phyloP scores from a whole-genome alignment of 345 rosid species.

The Carallia brachiata region DNA sequence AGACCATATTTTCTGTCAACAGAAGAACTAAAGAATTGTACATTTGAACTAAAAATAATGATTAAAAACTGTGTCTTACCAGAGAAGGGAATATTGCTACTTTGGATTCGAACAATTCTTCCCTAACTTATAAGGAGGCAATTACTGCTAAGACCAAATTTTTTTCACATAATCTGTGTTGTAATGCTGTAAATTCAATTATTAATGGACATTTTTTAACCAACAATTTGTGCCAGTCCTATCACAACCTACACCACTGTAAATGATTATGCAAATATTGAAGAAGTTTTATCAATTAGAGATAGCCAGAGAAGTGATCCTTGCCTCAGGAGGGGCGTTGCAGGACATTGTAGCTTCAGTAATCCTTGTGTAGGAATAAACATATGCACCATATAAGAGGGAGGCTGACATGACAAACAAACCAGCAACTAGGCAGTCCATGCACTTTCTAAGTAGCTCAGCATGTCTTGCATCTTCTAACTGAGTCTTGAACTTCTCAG shows the following conservation, averaged over 20 bases:
- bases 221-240: not conserved
- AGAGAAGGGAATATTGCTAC: too few relatives aligned
- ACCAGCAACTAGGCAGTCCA: constrained; percentile 79
- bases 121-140: too few relatives aligned
- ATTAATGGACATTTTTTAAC: too few relatives aligned
- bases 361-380: constrained; percentile 59
- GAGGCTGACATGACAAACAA: constrained; percentile 55
- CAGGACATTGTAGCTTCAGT: constrained; percentile 71
- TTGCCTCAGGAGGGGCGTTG: constrained; percentile 42
- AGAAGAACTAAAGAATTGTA: too few relatives aligned
- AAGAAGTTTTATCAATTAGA: constrained; percentile 8
- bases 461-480: constrained; percentile 63
- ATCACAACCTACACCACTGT: not conserved
- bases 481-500: constrained; percentile 71
- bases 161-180: too few relatives aligned
- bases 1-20: not conserved
- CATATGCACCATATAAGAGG: constrained; percentile 60
- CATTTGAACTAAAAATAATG: too few relatives aligned
- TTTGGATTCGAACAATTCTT: too few relatives aligned
- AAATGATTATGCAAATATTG: not conserved
- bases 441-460: constrained; percentile 59
- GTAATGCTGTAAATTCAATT: too few relatives aligned
- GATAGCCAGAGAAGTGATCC: constrained; percentile 5
- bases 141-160: too few relatives aligned
- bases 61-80: too few relatives aligned